Evolutionary conservation across 2,329 filamentous ascomycete genomes (phyloP), one percentile per base, ranked within the genome.

Genomic region (Alternaria hordeiaustralica): DNA sequence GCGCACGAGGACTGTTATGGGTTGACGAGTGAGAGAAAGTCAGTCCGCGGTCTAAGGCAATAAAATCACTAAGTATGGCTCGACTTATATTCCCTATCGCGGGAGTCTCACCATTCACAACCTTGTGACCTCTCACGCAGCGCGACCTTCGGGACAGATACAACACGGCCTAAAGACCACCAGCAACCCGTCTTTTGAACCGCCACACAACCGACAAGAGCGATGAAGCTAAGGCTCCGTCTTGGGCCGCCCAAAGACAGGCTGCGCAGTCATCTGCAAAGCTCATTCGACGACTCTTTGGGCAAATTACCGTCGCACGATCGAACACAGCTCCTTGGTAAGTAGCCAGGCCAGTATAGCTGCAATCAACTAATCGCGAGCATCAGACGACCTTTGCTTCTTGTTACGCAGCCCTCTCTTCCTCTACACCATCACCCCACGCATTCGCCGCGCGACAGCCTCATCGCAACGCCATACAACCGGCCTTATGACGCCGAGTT

Each of bases 361-460:
- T 28, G 6, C 6, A 11, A 2, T 7, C 9, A 11, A 21, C 43
- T 65, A 13, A 60, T 11, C n/a, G 6, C 18, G 3, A 25, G 10
- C 8, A 5, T 18, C 15, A 67, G 65, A 64, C 18, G 51, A 64
- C 13, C 50, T 68, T 6, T 57, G 46, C 47, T 68, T 64, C 13
- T 20, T 68, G 12, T 54, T 68, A 8, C 44, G 23, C 18, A 62
- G 58, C 30, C 58, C 64, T 3, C 55, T 68, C 15, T 68, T 58
- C 47, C 56, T 58, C 23, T 67, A 61, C 25, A 53, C 61, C 11
- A 57, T 66, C 11, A 33, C 36, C 2, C 61, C 61, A 2, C 66
- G 66, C 4, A n/a, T 66, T 1, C 49, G 36, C 6, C 43, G 25
- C 28, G 46, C 9, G 11, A 33, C 30, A 9, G 21, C 15, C 4